Conservation (phyloP, 495 filamentous ascomycete genomes). For the Chaetomium tenue region DNA sequence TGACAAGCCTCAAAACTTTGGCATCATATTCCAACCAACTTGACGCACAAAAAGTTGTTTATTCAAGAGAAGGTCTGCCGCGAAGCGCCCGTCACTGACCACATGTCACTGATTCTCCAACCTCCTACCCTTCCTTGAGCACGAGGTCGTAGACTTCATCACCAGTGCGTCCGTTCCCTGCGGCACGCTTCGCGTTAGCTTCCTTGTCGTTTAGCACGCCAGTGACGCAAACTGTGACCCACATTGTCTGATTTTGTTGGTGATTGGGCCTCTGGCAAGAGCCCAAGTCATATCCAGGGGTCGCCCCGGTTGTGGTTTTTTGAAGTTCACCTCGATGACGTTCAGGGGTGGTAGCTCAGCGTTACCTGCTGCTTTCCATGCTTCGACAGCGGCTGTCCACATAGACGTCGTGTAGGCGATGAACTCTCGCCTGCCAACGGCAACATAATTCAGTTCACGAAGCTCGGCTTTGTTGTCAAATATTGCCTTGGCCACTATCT, state of each 20-base stretch:
- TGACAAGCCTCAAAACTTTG: too few species aligned
- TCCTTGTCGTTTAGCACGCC: slow-evolving; percentile 1
- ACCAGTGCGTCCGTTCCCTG: slow-evolving; percentile 16
- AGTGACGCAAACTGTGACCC: neutral
- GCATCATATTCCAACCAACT: too few species aligned
- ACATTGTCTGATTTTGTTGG: slow-evolving; percentile 14
- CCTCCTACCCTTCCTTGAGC: neutral
- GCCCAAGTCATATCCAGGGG: slow-evolving; percentile 13
- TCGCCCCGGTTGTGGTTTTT: slow-evolving; percentile 17
- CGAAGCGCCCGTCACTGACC: too few species aligned
- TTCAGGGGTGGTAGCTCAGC: slow-evolving; percentile 7
- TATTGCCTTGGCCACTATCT: slow-evolving; percentile 10
- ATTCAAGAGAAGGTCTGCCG: too few species aligned
- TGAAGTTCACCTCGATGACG: slow-evolving; percentile 20
- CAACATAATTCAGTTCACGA: slow-evolving; percentile 12
- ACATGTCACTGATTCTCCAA: neutral
- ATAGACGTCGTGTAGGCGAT: slow-evolving; percentile 14
- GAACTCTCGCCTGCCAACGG: slow-evolving; percentile 16
- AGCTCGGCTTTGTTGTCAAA: slow-evolving; percentile 17
- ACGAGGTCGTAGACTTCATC: neutral
- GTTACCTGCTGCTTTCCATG: slow-evolving; percentile 7
- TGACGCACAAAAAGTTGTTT: too few species aligned
- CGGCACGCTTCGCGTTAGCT: slow-evolving; percentile 5
- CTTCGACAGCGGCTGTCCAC: slow-evolving; percentile 8
- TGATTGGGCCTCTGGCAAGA: slow-evolving; percentile 11